Base-by-base conservation (phyloP, 331 rosid genomes). In the Malus hybrid region DNA sequence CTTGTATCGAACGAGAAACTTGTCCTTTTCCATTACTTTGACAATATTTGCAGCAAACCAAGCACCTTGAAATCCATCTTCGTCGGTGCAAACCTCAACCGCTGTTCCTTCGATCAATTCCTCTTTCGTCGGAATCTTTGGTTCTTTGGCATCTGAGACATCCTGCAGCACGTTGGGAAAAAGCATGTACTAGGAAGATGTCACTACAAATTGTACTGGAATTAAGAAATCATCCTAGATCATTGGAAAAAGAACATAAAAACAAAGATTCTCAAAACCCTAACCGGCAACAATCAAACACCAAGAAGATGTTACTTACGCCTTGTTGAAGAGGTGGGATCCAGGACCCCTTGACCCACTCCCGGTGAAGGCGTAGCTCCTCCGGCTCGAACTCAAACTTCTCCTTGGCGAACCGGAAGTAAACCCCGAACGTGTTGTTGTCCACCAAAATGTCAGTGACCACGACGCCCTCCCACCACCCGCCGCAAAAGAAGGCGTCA, bases 1-100 rank as follows among this genome's bases (percentile, higher is more conserved):
- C 68, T 69, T 29, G 44, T 81, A 81, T 73, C 30, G 66, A 68
- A 85, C 11, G 5, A 42, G 71, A 50, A 64, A 85, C 70, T 72
- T 81, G 77, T 39, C 77, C 55, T 85, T 42, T 20, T 34, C 80
- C 15, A 24, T 3, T 53, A 26, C 72, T 65, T 58, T 12, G 44
- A 85, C 28, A 73, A 85, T 39, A 11, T 0, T 82, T 7, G 84
- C 84, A 10, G 82, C 72, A 76, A 78, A 85, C 86, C 88, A 85
- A 46, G 88, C 75, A 73, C 86, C 88, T 63, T 73, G 75, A 75
- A 85, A 76, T 50, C 88, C 88, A 33, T 82, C 82, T 73, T 85
- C 86, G 19, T 82, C 82, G 16, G 15, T 76, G 33, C 78, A 29
- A 19, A 79, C 77, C 81, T 85, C 88, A n/a, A 85, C 82, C 12